Evolutionary conservation across 2,329 filamentous ascomycete species (phyloP).

Genomic region (Colletotrichum lini): DNA sequence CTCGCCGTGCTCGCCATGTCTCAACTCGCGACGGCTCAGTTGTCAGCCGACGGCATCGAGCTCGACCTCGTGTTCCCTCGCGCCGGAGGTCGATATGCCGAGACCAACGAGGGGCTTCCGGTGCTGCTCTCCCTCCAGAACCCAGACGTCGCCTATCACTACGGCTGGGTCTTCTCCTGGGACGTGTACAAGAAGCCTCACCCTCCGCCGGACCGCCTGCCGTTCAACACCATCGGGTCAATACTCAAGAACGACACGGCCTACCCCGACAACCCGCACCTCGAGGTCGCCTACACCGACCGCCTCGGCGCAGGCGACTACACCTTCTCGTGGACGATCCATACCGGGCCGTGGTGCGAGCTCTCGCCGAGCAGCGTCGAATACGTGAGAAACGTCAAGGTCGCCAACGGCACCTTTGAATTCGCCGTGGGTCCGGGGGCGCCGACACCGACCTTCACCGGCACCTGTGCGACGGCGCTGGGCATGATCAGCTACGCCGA

Average conservation of each 20-base stretch:
- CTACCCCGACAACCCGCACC: neutral
- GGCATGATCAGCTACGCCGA: constrained; percentile 13
- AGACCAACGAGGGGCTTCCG: constrained; percentile 7
- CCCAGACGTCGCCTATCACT: constrained; percentile 13
- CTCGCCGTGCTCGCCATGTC: neutral
- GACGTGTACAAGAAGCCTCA: constrained; percentile 16
- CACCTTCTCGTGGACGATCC: constrained; percentile 16
- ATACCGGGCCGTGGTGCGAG: constrained; percentile 13
- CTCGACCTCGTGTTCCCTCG: constrained; percentile 32
- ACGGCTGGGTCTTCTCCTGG: constrained; percentile 27
- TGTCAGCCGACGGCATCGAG: constrained; percentile 4
- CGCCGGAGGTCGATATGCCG: neutral
- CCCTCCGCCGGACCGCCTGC: neutral
- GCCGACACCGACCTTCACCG: constrained; percentile 26
- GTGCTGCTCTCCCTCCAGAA: constrained; percentile 27
- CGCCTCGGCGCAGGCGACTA: constrained; percentile 14
- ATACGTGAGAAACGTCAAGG: neutral
- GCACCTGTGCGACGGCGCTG: constrained; percentile 17
- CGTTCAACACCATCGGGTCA: constrained; percentile 12
- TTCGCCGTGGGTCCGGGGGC: constrained; percentile 10
- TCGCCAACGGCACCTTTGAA: constrained; percentile 20
- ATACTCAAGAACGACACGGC: constrained; percentile 11
- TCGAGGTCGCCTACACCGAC: neutral
- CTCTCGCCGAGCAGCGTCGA: neutral
- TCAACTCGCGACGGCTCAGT: neutral